phyloP scores from a whole-genome alignment of 177 flowering plant species.

The Vitis hybrid region DNA sequence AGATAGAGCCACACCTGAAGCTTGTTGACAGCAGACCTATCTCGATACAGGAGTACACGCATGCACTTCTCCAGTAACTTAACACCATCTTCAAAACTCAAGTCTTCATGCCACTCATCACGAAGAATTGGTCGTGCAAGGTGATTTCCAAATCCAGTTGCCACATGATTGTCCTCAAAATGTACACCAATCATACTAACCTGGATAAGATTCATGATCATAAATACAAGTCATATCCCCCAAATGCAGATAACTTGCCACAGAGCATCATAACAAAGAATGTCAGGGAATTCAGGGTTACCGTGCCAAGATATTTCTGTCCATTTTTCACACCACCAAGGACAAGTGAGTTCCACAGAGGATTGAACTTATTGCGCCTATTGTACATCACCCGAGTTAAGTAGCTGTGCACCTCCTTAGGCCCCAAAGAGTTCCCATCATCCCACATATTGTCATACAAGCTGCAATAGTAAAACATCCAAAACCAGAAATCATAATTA shows the following conservation, averaged over 20 bases:
- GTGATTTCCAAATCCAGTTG: conserved; percentile 84
- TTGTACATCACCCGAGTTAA: conserved; percentile 89
- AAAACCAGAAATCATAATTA: conserved; percentile 7
- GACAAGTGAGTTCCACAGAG: conserved; percentile 88
- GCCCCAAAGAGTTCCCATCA: conserved; percentile 89
- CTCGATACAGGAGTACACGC: conserved; percentile 76
- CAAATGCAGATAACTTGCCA: neutral
- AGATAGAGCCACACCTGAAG: conserved; percentile 60
- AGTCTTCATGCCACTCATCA: conserved; percentile 81
- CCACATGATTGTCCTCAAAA: conserved; percentile 70
- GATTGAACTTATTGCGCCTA: conserved; percentile 91
- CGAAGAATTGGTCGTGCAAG: conserved; percentile 94
- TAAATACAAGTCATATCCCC: neutral
- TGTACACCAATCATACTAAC: conserved; percentile 97
- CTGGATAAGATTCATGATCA: conserved; percentile 29
- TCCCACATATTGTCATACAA: conserved; percentile 98
- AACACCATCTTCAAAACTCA: conserved; percentile 94
- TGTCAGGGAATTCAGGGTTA: conserved; percentile 10
- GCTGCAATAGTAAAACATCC: conserved; percentile 39
- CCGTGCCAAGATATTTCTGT: conserved; percentile 77
- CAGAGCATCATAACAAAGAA: neutral
- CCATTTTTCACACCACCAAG: conserved; percentile 98
- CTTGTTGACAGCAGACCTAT: conserved; percentile 87
- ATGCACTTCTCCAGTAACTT: conserved; percentile 89
- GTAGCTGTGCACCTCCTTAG: conserved; percentile 84